phyloP scores from a whole-genome alignment of 139 green algal species.

The Chlamydomonas sphaeroides region DNA sequence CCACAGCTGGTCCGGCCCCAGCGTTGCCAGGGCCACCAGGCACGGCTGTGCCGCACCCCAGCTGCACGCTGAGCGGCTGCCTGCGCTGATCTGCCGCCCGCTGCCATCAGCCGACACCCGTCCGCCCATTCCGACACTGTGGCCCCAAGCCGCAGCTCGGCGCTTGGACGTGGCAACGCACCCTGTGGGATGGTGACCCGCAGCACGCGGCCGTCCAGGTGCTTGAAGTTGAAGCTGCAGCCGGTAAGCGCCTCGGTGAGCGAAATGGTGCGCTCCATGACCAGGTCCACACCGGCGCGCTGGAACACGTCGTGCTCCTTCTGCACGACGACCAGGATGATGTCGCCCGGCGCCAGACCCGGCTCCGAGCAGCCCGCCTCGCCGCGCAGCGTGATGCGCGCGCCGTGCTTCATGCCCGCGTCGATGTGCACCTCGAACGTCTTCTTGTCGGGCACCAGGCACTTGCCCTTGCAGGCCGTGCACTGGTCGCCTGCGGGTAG shows the following conservation, averaged over 20 bases:
- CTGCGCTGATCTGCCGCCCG: no score
- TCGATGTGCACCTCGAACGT: constrained; percentile 98
- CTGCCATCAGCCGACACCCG: no score
- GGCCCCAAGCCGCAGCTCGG: no score
- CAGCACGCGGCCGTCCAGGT: constrained; percentile 90
- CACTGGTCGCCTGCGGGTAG: constrained; percentile 78
- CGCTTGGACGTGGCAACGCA: no score
- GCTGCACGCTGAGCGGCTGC: no score
- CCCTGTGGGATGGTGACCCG: constrained; percentile 63
- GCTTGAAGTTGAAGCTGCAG: constrained; percentile 80
- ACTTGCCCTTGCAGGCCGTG: constrained; percentile 78
- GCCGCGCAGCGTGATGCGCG: constrained; percentile 92
- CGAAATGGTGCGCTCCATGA: constrained; percentile 90
- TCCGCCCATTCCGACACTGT: no score
- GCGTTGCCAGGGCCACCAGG: no score
- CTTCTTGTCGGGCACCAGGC: constrained; percentile 90
- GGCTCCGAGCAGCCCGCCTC: constrained; percentile 92
- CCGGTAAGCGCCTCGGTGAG: constrained; percentile 93
- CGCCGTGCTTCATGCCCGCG: constrained; percentile 85
- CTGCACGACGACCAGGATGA: constrained; percentile 95
- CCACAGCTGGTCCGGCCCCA: no score
- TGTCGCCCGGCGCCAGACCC: constrained; percentile 82
- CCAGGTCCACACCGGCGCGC: constrained; percentile 89
- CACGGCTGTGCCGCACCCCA: no score
- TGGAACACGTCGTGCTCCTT: constrained; percentile 95